Evolutionary conservation across 768 basidiomycete genomes (phyloP).

Genomic region (Russula abietina): DNA sequence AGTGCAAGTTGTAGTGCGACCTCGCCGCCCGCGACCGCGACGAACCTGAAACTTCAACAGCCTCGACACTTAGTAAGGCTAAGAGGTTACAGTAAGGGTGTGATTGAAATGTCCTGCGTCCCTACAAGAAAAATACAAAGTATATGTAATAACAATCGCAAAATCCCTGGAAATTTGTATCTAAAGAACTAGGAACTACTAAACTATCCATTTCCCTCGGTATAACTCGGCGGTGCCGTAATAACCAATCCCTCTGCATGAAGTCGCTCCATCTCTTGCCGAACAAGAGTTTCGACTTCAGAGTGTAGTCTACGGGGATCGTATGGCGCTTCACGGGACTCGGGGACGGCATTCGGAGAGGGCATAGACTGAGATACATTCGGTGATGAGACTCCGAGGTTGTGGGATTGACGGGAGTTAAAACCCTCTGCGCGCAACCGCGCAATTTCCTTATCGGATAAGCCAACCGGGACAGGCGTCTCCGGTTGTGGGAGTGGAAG

Average conservation of each 20-base stretch:
- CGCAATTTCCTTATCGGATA: slow-evolving; percentile 18
- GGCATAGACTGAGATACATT: not conserved
- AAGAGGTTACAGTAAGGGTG: not conserved
- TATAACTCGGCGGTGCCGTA: not conserved
- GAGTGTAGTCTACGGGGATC: slow-evolving; percentile 3
- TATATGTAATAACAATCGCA: not conserved
- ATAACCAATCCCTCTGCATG: slow-evolving; percentile 22
- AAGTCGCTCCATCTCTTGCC: slow-evolving; percentile 28
- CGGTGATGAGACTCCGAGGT: not conserved
- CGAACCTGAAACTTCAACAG: no score
- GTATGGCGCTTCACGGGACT: not conserved
- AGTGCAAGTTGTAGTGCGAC: no score
- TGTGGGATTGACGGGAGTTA: not conserved
- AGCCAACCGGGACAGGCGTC: not conserved
- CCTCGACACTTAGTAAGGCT: no score
- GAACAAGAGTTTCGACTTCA: slow-evolving; percentile 30
- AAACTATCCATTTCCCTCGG: not conserved
- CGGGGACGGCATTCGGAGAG: not conserved
- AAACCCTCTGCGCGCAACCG: not conserved
- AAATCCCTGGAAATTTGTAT: not conserved
- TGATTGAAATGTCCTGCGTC: not conserved
- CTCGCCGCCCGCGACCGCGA: no score
- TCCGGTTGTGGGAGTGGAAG: not conserved
- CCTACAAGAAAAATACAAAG: not conserved
- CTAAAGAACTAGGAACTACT: not conserved